Evolutionary conservation across 495 filamentous ascomycete genomes (phyloP), one percentile per base, ranked within the genome.

Genomic region (Pyrenopolyporus hunteri): DNA sequence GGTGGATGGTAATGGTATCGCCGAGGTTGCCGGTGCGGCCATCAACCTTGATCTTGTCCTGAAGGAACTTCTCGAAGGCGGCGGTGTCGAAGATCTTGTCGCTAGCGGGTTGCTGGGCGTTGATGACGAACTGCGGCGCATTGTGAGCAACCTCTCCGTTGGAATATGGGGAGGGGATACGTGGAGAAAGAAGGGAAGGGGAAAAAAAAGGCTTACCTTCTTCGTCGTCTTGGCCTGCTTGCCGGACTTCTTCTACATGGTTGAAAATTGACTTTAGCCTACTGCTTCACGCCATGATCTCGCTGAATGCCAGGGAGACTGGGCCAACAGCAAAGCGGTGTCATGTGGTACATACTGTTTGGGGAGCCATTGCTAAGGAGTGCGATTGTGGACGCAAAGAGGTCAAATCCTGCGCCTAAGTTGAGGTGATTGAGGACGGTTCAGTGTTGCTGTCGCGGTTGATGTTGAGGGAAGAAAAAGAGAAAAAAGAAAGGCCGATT

Each of bases 81-180:
- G 89, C 86, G 76, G 96, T 87, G 76, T 98, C 93, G 89, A 98
- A 98, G 85, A 98, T 98, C 87, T 98, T 98, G 87, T 98, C 95
- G 81, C 85, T 88, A 59, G 91, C 92, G 70, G 94, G 95, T 79
- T 97, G 94, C 63, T 89, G 91, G 74, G 93, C 93, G 81, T 98
- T 96, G 90, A 98, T 98, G 82, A 93, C 85, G 87, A 90, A 98
- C 94, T 97, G 16, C 60, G 13, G 11, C 11, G 26, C 23, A 32
- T 49, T 52, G 57, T 49, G 16, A 61, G 62, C 43, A 46, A 73
- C 67, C 51, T 23, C 20, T 48, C 9, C 4, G 10, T 23, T 42
- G 6, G 7, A n/a, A 11, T 22, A 11, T 11, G 4, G 10, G 11
- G 25, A 9, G 17, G 44, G 8, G 7, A 17, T 43, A 46, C 51